Base-by-base conservation (phyloP, 495 filamentous ascomycete genomes). In the Hypomontagnella submonticulosa region DNA sequence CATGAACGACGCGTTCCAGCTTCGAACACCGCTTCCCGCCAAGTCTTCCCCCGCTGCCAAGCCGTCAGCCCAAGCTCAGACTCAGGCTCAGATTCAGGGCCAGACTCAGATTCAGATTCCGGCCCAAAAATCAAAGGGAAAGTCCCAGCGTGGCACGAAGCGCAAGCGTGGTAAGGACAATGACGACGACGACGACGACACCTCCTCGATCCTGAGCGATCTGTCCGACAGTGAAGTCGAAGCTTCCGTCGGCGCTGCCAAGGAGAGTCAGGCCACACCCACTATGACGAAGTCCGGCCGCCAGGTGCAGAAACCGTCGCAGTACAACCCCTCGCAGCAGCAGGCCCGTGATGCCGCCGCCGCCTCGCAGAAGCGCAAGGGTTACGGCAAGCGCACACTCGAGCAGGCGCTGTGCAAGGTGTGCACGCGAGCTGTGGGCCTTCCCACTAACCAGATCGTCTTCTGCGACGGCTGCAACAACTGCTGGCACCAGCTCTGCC, bases 401-500 rank as follows among this genome's bases (percentile, higher is more conserved):
- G 75, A 84, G 72, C 74, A 84, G 66, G 77, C 80, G 18, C 60
- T 89, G 11, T 98, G 95, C 76, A 89, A 87, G 57, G 82, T 87
- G 67, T 99, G 95, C 76, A 84, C 88, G 47, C 82, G 95, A 38
- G 87, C 91, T 7, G 85, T 91, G 49, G 91, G 88, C 55, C 90
- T 92, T 0, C 73, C 81, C 13, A 86, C 73, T 58, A 99, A 99
- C 75, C 84, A 87, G 78, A 97, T 99, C 56, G 95, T 98, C 6
- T 95, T 97, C 73, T 99, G 95, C 77, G 93, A 97, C 75, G 89
- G 87, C 10, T 99, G 95, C 79, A 93, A 95, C 71, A 82, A 81
- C 9, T 85, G 89, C 12, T 99, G 93, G 86, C 95, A 99, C 74
- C 93, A 97, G 75, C 84, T 85, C 62, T 98, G 95, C 70, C 93